These are phyloP conservation scores for Daldinia grandis DNA, from an alignment of 495 filamentous ascomycete genomes.

Conservation along the genomic window DNA sequence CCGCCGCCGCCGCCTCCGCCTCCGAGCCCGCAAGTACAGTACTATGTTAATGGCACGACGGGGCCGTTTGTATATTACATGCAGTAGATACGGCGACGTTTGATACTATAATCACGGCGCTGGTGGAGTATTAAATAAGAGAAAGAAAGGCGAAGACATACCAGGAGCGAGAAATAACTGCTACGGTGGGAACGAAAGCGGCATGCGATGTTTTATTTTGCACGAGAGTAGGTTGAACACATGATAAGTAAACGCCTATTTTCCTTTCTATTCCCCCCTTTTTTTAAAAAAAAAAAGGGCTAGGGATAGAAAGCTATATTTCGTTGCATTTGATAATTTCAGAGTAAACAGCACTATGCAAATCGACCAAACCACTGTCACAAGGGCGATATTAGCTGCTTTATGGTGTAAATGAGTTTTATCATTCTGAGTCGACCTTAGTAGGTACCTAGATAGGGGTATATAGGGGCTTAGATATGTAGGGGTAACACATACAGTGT, in stretches of 20 bases:
- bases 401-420: background rate
- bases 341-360: background rate
- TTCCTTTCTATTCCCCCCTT: background rate
- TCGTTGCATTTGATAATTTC: background rate
- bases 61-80: conserved; percentile 24
- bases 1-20: background rate
- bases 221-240: background rate
- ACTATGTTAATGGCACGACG: conserved; percentile 25
- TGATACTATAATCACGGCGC: background rate
- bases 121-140: background rate
- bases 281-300: too few species aligned
- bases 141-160: background rate
- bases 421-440: background rate
- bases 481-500: background rate
- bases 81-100: background rate
- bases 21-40: conserved; percentile 17
- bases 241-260: background rate
- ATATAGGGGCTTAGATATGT: background rate
- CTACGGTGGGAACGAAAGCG: background rate
- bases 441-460: background rate
- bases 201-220: background rate
- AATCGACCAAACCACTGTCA: background rate
- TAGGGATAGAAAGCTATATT: background rate
- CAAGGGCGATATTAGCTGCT: background rate
- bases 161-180: background rate